Percentiles rank a stretch among this genome's conserved stretches.
Evolutionary conservation across 768 basidiomycete species (phyloP).

Genomic region (Multifurca ochricompacta): DNA sequence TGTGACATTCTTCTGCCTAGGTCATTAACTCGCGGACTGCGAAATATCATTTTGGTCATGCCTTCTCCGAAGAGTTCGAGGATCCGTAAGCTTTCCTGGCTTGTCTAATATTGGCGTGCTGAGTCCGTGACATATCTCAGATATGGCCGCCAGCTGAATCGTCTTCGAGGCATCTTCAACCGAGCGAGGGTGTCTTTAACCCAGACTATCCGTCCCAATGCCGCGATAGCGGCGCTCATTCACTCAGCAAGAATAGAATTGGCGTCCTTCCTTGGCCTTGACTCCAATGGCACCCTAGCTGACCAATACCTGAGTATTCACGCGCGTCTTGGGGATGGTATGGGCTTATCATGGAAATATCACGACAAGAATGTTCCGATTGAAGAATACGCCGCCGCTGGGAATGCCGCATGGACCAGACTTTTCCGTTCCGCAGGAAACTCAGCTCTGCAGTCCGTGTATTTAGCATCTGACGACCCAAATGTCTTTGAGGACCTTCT

Average conservation of each 20-base stretch:
- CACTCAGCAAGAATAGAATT: constrained; percentile 42
- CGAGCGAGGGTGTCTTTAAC: constrained; percentile 40
- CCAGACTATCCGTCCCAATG: constrained; percentile 47
- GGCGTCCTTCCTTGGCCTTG: constrained; percentile 23
- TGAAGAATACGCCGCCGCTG: constrained; percentile 39
- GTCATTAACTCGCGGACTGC: constrained; percentile 58
- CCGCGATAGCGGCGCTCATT: constrained; percentile 40
- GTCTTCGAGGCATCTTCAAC: constrained; percentile 48
- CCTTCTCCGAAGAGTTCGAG: constrained; percentile 50
- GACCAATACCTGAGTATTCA: constrained; percentile 48
- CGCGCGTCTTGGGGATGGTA: constrained; percentile 54
- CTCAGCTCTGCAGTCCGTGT: constrained; percentile 34
- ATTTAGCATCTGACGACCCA: constrained; percentile 57
- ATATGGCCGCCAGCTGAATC: constrained; percentile 46
- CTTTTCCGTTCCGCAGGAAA: constrained; percentile 25
- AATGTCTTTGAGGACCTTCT: constrained; percentile 36
- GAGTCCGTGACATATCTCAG: constrained; percentile 27
- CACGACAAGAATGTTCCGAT: constrained; percentile 41
- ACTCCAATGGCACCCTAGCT: not conserved
- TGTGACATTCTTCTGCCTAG: constrained; percentile 27
- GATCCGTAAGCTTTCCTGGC: constrained; percentile 42
- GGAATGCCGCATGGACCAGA: constrained; percentile 34
- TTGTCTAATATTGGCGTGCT: not conserved
- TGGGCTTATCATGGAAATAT: constrained; percentile 38
- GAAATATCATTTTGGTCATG: constrained; percentile 53